Evolutionary conservation across 2,329 filamentous ascomycete genomes (phyloP), one percentile per base, ranked within the genome.

Genomic region (Aspergillus novofumigatus): DNA sequence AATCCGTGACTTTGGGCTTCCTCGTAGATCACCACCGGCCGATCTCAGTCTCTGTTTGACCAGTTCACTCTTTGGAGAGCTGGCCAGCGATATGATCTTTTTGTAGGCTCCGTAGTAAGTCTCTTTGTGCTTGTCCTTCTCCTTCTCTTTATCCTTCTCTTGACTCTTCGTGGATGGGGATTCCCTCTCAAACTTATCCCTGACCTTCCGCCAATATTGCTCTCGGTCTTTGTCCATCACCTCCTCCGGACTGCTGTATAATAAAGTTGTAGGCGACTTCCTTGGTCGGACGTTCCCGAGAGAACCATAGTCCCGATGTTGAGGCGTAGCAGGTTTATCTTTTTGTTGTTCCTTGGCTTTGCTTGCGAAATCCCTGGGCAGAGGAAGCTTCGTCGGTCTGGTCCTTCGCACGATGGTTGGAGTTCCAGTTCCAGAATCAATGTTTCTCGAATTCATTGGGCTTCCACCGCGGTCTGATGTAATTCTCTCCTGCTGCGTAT

Each of bases 1-100:
- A 6, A 77, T 69, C 4, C 72, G 71, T 1, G 74, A 73, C 28
- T 70, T 68, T n/a, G 72, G 66, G 53, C 69, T 75, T 6, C 50
- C 52, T 8, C 56, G 53, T 20, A 53, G 45, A 38, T 42, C 48
- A 45, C 42, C 49, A 45, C 55, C 56, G 2, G 56, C 49, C 47
- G 56, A 51, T 49, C 61, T 68, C 48, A 53, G 59, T n/a, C 59
- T 64, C 17, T 67, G 62, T 7, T 61, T 64, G 20, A 62, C 45
- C 20, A 56, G 57, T 41, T 60, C 58, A n/a, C 59, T 60, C 45
- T 59, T 63, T 7, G 65, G 60, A 17, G 67, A 64, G 26, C 57
- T 64, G n/a, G 62, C 59, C 21, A 66, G 45, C 2, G 64, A 65
- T 4, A 61, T 54, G 49, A 67, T 63, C 41, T 64, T 67, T 23